Base-by-base conservation (phyloP, 352 stramenopile species). In the Phytophthora pinifolia region DNA sequence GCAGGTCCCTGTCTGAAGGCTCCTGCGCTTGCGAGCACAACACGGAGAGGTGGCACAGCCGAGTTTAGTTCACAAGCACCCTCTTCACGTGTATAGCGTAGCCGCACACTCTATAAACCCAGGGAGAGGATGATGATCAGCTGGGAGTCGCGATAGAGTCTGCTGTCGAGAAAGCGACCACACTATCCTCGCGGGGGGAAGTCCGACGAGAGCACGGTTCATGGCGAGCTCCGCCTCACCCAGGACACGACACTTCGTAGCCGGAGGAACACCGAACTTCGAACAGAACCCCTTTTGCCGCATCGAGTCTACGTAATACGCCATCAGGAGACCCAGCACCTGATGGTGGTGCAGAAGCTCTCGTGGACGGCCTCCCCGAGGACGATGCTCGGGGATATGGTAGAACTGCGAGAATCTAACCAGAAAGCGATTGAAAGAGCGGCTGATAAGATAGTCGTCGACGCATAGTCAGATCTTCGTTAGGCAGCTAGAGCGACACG, bases 71-170 rank as follows among this genome's bases (percentile, higher is more conserved):
- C n/a, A n/a, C n/a, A n/a, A n/a, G n/a, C n/a, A n/a, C n/a, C n/a
- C n/a, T n/a, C n/a, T n/a, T n/a, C n/a, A n/a, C n/a, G n/a, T n/a
- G n/a, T n/a, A n/a, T n/a, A n/a, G n/a, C n/a, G n/a, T n/a, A n/a
- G n/a, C n/a, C n/a, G n/a, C n/a, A n/a, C n/a, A n/a, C n/a, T 62
- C 53, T 10, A 48, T 41, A 25, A 62, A 62, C 6, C 43, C 44
- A 6, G 54, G 14, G n/a, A 62, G 33, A 3, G 44, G 53, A 27
- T 20, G 2, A 30, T 15, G 4, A 50, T 12, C n/a, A n/a, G n/a
- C n/a, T n/a, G n/a, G n/a, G n/a, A n/a, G n/a, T n/a, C n/a, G n/a
- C n/a, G n/a, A n/a, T n/a, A n/a, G n/a, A 6, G n/a, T 4, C 4
- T n/a, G 5, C 30, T 38, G 43, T 15, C 13, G 18, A 6, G 15